These are phyloP conservation scores for Baorangia bicolor DNA, from an alignment of 768 basidiomycete genomes.

Conservation along the genomic window DNA sequence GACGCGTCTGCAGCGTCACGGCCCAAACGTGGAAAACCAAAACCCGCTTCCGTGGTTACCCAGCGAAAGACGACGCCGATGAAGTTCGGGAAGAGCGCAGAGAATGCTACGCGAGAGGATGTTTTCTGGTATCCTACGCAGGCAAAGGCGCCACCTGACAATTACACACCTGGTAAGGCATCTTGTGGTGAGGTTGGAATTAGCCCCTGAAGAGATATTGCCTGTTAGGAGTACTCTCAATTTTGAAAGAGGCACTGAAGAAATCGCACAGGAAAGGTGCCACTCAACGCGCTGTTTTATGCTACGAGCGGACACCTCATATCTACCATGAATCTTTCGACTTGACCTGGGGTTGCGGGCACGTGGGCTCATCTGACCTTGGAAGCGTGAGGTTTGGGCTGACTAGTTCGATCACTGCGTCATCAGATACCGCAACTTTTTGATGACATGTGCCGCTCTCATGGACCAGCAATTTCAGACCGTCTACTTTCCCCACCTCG, in stretches of 20 bases:
- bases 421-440: constrained; percentile 74
- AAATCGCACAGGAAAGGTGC: constrained; percentile 49
- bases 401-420: background rate
- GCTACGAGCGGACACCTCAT: constrained; percentile 61
- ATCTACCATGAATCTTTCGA: constrained; percentile 62
- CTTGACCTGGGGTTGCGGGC: constrained; percentile 72
- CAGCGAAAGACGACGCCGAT: background rate
- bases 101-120: constrained; percentile 35
- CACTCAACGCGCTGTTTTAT: constrained; percentile 59
- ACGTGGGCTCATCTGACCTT: constrained; percentile 21
- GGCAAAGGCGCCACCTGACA: constrained; percentile 44
- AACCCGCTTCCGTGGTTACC: background rate
- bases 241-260: constrained; percentile 56
- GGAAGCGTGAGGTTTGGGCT: constrained; percentile 1
- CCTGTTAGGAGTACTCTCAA: constrained; percentile 57
- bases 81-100: constrained; percentile 14
- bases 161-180: constrained; percentile 68
- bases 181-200: background rate
- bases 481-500: constrained; percentile 59
- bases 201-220: constrained; percentile 12
- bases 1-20: constrained; percentile 11
- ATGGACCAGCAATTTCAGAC: constrained; percentile 65
- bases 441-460: constrained; percentile 74
- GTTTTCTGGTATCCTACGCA: constrained; percentile 64
- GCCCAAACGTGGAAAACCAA: constrained; percentile 16